These are phyloP conservation scores for Mycena filopes DNA, from an alignment of 768 basidiomycete genomes.

Conservation along the genomic window DNA sequence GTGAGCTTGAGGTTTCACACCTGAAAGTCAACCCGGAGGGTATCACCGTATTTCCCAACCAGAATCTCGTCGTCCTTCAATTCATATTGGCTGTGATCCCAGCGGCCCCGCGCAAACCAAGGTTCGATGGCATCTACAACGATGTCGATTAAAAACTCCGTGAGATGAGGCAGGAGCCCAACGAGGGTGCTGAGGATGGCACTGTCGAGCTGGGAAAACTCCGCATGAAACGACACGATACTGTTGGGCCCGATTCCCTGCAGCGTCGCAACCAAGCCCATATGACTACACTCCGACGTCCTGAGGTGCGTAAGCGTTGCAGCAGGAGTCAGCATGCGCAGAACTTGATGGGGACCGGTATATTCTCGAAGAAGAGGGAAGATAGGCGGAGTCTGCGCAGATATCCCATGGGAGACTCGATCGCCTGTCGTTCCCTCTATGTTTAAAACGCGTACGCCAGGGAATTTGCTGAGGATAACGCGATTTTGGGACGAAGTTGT, in stretches of 20 bases:
- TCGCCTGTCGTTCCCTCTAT: not conserved
- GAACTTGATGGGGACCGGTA: not conserved
- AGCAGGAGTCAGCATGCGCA: not conserved
- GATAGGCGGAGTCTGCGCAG: too few species aligned
- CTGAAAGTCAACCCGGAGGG: not conserved
- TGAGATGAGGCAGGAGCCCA: not conserved
- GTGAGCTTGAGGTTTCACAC: not conserved
- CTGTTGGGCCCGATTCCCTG: not conserved
- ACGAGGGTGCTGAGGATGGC: not conserved
- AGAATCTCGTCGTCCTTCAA: not conserved
- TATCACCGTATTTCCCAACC: not conserved
- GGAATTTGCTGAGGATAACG: conserved; percentile 4
- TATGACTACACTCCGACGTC: not conserved
- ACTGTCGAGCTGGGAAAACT: not conserved
- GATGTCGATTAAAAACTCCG: not conserved
- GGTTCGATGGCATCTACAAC: not conserved
- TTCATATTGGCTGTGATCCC: not conserved
- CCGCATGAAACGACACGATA: not conserved
- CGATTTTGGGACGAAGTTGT: not conserved
- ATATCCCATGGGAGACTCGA: too few species aligned
- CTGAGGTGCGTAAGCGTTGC: not conserved
- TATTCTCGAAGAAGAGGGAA: not conserved
- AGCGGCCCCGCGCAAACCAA: not conserved
- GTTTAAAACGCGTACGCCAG: conserved; percentile 7
- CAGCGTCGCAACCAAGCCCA: not conserved